Evolutionary conservation across 805 yeast species (phyloP), one percentile per base, ranked within the genome.

Genomic region (Kuraishia piskuri): DNA sequence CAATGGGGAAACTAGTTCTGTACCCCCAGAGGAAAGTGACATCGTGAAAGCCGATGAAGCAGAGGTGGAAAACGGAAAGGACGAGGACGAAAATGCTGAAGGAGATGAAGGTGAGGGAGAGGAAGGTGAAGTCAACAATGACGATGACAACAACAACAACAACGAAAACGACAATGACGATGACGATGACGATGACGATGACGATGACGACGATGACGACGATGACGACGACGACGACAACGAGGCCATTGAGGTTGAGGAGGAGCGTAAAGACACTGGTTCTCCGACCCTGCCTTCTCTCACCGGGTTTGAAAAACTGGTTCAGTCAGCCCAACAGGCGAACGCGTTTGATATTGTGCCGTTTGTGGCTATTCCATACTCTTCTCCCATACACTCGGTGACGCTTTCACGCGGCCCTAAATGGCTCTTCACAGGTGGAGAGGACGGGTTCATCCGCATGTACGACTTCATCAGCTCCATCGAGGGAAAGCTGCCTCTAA

Each of bases 341-440:
- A 17, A 8, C 17, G 17, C 45, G 21, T 52, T 83, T 59, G 95
- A 88, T 54, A 82, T 92, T 2, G 74, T 80, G 44, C 98, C 99
- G 0, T 79, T 86, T 10, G 95, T 87, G 21, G 97, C 97, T 1
- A 84, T 91, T 10, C 92, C 96, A 1, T 90, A 88, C 61, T 77
- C 89, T 1, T 71, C 88, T 1, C 84, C 87, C 24, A 85, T 94
- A 31, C 90, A 90, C 67, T 78, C 94, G 2, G 59, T 92, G 37
- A 85, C 91, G 1, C 72, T 90, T 49, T 80, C 96, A 1, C 81
- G 79, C 60, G 96, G 95, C 5, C 84, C 90, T 46, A 84, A 84
- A 63, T 91, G 90, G 86, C 73, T 94, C 45, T 86, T 91, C 61
- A 85, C 96, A 0, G 99, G 99, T 21, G 98, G 98, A 9, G 92